Base-by-base conservation (phyloP, 2,329 filamentous ascomycete genomes). In the Zasmidium angulare region DNA sequence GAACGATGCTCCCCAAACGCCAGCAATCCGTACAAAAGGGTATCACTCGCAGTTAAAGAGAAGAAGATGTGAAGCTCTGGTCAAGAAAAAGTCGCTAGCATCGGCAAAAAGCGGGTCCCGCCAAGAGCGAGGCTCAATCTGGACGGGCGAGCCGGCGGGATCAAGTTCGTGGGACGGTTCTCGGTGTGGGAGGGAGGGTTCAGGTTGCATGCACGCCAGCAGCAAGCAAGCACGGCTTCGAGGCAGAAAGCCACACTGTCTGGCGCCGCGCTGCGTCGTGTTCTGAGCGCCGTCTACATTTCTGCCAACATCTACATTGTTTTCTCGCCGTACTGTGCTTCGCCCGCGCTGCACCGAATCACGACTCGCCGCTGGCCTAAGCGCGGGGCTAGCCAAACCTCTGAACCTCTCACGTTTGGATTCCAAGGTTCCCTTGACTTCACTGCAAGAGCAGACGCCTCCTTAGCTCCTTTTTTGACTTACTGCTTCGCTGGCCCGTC, bases 1-100 rank as follows among this genome's bases (percentile, higher is more conserved):
- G n/a, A 60, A 20, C 54, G 43, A 36, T 47, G 36, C 55, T 29
- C 26, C 31, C 53, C 46, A 47, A 24, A 50, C 47, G 47, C 47
- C 47, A 21, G 47, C 47, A 23, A 9, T 36, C 29, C 29, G 29
- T 14, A 36, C 7, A 36, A 36, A 36, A 36, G 29, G 29, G 29
- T 36, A 36, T 36, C 29, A 14, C 7, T 36, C 14, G 29, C 14
- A n/a, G n/a, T n/a, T n/a, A n/a, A n/a, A n/a, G n/a, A 36, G 29
- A 36, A 36, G 29, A 7, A 14, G 29, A 7, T 14, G 29, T 36
- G 29, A 7, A 7, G 29, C 29, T 7, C 7, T 14, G 29, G 29
- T 14, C n/a, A n/a, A 36, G 29, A 36, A 36, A 36, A 36, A 36
- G 29, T 36, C 14, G 29, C 29, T 36, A 36, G 29, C 29, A 36